These are phyloP conservation scores for Trypanosoma cruzi DNA, from an alignment of 208 protist species.

Conservation along the genomic window DNA sequence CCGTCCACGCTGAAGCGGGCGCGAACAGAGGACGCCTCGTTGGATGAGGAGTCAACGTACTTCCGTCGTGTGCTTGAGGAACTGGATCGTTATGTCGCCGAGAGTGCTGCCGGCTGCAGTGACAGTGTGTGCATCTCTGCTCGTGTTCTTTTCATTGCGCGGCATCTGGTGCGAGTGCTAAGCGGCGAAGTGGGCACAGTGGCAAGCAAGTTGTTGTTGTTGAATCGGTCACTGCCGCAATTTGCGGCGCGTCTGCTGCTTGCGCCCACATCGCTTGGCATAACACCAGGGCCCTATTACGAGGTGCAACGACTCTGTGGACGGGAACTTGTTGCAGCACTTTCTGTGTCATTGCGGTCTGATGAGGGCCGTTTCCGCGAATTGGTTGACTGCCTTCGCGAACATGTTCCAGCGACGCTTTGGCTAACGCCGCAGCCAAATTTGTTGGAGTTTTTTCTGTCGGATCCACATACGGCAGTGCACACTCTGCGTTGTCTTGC, in stretches of 20 bases:
- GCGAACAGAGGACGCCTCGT: neutral
- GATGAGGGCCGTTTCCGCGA: neutral
- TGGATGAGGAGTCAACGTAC: neutral
- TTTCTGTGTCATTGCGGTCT: neutral
- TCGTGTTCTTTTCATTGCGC: neutral
- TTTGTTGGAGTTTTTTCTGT: neutral
- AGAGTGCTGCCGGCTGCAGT: neutral
- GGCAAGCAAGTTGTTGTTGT: neutral
- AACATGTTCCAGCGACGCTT: neutral
- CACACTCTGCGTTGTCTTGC: neutral
- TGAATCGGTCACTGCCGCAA: neutral
- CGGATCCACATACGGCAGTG: neutral
- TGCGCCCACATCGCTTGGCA: neutral
- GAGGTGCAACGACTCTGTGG: neutral
- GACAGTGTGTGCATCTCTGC: neutral
- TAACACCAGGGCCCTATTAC: neutral
- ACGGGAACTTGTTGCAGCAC: neutral
- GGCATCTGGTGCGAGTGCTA: neutral
- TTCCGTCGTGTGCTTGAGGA: neutral
- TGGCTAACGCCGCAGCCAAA: neutral
- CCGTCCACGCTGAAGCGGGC: neutral
- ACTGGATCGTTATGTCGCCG: neutral
- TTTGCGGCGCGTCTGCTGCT: neutral
- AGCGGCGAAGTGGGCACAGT: neutral
- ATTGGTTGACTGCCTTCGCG: neutral